Base-by-base conservation (phyloP, 2,329 filamentous ascomycete species). In the Ploettnerulaceae sp. region DNA sequence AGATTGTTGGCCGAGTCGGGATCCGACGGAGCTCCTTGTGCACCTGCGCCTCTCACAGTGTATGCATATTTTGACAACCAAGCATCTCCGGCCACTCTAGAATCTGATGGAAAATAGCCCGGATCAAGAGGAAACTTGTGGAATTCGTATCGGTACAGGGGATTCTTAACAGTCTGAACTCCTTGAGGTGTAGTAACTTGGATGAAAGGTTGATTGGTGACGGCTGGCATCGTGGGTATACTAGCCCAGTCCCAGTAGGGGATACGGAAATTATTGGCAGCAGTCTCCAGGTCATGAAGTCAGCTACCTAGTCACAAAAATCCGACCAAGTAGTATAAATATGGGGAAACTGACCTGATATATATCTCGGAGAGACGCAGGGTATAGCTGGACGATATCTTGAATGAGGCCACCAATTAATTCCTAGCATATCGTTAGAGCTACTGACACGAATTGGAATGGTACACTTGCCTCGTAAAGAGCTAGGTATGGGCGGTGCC, bases 401-500 rank as follows among this genome's bases (percentile, higher is more conserved):
- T 69, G 67, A 31, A 72, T 71, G 31, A 74, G 65, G 2, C 62
- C 55, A 20, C 73, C 71, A 4, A 81, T 64, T 11, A 67, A 58
- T 73, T 81, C 77, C 75, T 77, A 47, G n/a, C 20, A 7, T 12
- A 17, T 17, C 22, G 41, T 50, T 6, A 11, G 18, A 46, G 48
- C 28, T 26, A 11, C 4, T 14, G 12, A 14, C 7, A 24, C 14
- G 20, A n/a, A 15, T 5, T 7, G 9, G 2, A n/a, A 12, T 21
- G n/a, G n/a, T 31, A 15, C 18, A 28, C 62, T n/a, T 61, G 76
- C 74, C 67, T 81, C 77, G 46, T 68, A 79, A 5, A 80, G 65
- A 6, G 71, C 64, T 32, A 78, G 57, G 48, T 75, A 80, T 3
- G 75, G 71, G 5, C 76, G 72, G 59, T 82, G 77, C 77, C 75